A percentile compares a stretch with the other conserved stretches of the same genome.
phyloP scores from a whole-genome alignment of 108 stramenopile genomes.

The Poteriospumella lacustris region DNA sequence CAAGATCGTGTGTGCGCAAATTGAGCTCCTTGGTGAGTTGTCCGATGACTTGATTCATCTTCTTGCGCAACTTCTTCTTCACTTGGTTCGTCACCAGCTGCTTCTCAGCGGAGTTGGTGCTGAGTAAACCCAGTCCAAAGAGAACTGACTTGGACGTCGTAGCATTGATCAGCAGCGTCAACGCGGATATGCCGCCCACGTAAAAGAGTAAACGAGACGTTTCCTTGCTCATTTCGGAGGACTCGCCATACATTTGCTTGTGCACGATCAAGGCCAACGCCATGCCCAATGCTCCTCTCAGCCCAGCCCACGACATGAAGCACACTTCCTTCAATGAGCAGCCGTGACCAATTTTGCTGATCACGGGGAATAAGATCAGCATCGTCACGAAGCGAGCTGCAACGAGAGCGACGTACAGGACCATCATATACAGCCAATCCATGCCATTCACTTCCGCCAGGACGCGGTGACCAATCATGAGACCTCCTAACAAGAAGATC shows the following conservation, averaged over 20 bases:
- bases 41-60: neutral
- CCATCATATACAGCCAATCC: neutral
- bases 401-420: neutral
- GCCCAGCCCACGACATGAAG: conserved; percentile 67
- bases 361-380: conserved; percentile 1
- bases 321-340: conserved; percentile 50
- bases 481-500: conserved; percentile 35
- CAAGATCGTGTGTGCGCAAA: neutral
- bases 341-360: conserved; percentile 7
- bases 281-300: conserved; percentile 76
- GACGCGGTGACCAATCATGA: conserved; percentile 13
- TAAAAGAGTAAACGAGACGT: conserved; percentile 24
- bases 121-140: neutral
- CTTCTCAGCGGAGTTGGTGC: neutral
- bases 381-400: conserved; percentile 26
- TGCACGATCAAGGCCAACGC: conserved; percentile 64
- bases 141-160: conserved; percentile 8
- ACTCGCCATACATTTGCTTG: conserved; percentile 29
- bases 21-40: neutral
- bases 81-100: neutral
- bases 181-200: conserved; percentile 30
- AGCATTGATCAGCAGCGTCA: conserved; percentile 39
- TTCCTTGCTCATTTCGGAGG: neutral
- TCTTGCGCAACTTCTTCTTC: neutral
- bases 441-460: neutral